Evolutionary conservation across 129 eudicot species (phyloP), one percentile per base, ranked within the genome.

Genomic region (Oenanthe sinensis): DNA sequence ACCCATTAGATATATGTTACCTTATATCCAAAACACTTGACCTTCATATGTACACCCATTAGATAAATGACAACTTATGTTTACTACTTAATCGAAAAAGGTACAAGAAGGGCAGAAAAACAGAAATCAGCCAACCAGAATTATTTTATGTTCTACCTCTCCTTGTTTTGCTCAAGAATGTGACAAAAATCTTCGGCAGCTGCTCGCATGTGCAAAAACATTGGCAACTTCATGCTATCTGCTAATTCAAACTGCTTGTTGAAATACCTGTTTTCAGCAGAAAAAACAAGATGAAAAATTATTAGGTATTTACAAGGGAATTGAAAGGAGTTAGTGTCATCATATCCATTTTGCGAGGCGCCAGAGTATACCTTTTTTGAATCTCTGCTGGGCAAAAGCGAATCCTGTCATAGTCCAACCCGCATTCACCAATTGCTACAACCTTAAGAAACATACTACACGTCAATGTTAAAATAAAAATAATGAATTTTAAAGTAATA

Each of bases 341-440:
- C 28, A 3, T 2, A 60, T 60, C 33, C 68, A n/a, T n/a, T 60
- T 24, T 24, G 28, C 33, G 6, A 14, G 15, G n/a, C 49, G 87
- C 74, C 80, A 78, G 33, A 68, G 49, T 90, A 40, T 87, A 96
- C 99, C 90, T 96, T 89, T 89, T 86, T 75, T 90, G 99, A 79
- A 84, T 82, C 79, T 96, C 99, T 16, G 91, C 77, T 28, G 99
- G 85, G 83, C 99, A 96, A 85, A 96, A 96, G 81, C 92, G 97
- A 86, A 94, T 91, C 83, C 99, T 81, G 84, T 96, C 99, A 76
- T 96, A 96, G 80, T 96, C 99, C 93, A 96, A 78, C 84, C 99
- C 99, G 85, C 99, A 96, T 87, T 96, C 99, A 77, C 99, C 97
- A 84, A 96, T 87, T 50, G 99, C 99, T 81, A 96, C 97, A 80